Base-by-base conservation (phyloP, 2,329 filamentous ascomycete genomes). In the Cadophora sp. region DNA sequence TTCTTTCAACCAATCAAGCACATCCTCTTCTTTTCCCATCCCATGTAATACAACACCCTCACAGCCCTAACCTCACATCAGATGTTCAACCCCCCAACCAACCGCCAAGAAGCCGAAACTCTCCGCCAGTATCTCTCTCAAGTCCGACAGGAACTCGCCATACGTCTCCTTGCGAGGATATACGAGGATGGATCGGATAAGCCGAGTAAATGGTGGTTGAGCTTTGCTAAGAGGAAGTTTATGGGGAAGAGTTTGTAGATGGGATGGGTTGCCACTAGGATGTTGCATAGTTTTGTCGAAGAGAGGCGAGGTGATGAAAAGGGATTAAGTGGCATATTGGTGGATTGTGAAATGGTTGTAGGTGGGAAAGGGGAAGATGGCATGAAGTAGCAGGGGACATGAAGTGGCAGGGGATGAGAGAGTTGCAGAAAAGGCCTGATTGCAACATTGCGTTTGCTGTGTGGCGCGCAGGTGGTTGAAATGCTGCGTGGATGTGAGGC, bases 141-240 rank as follows among this genome's bases (percentile, higher is more conserved):
- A 82, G 92, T 97, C 75, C 88, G 96, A 75, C 95, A 98, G 80
- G 96, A 98, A 82, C 83, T 98, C 70, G 94, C 94, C 4, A 82
- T 85, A 66, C 86, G 96, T 78, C 84, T 99, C 82, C 82, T 97
- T 78, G 91, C 91, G 62, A 87, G 94, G 74, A 90, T 99, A 71
- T 99, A 97, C 79, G 90, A 91, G 64, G 94, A 94, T 82, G 80
- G 92, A 89, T 89, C 81, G 84, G 80, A 92, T 81, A 87, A 87
- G 81, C 87, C 88, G 64, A 87, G 83, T 80, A 87, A 96, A 89
- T 98, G 95, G 93, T 99, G 96, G 96, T 82, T 99, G 79, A 98
- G 96, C 85, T 99, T 97, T 80, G 93, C 92, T 63, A 98, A 98
- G 89, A 90, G 96, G 82, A 97, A 97, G 88, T 99, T 99, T 79